Percentiles rank a stretch among this genome's conserved stretches.
Evolutionary conservation across 1,284 basidiomycete genomes (phyloP).

Genomic region (Neotropicomus parvogracilis): DNA sequence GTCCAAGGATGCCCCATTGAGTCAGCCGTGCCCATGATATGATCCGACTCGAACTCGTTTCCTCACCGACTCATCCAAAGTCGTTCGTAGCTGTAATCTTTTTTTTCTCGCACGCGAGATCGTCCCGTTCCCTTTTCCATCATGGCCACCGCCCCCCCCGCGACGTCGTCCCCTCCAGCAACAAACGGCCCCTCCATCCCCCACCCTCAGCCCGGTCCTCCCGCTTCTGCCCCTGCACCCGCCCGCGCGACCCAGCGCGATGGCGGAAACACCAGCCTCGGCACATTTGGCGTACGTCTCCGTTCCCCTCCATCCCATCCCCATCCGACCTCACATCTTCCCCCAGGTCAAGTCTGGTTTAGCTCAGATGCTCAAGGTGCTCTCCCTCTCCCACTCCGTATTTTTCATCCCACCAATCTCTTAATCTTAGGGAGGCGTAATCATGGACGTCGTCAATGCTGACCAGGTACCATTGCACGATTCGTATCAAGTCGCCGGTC

Average conservation of each 20-base stretch:
- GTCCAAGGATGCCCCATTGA: background rate
- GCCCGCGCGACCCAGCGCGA: conserved; percentile 56
- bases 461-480: conserved; percentile 57
- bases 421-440: conserved; percentile 76
- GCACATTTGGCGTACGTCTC: conserved; percentile 74
- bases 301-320: background rate
- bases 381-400: conserved; percentile 14
- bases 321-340: no score
- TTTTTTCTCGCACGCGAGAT: background rate
- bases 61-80: background rate
- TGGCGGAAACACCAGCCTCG: conserved; percentile 61
- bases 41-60: background rate
- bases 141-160: conserved; percentile 21
- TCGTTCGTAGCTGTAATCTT: conserved; percentile 3
- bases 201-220: background rate
- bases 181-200: conserved; percentile 1
- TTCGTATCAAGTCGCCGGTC: background rate
- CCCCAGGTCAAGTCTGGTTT: conserved; percentile 86
- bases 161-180: background rate
- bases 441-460: conserved; percentile 88
- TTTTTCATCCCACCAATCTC: background rate
- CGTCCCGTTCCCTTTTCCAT: no score
- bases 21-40: background rate
- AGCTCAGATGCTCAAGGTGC: conserved; percentile 91
- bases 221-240: conserved; percentile 48